Conservation (phyloP, 2,329 filamentous ascomycete genomes). For the Amesomyces nigricolor region DNA sequence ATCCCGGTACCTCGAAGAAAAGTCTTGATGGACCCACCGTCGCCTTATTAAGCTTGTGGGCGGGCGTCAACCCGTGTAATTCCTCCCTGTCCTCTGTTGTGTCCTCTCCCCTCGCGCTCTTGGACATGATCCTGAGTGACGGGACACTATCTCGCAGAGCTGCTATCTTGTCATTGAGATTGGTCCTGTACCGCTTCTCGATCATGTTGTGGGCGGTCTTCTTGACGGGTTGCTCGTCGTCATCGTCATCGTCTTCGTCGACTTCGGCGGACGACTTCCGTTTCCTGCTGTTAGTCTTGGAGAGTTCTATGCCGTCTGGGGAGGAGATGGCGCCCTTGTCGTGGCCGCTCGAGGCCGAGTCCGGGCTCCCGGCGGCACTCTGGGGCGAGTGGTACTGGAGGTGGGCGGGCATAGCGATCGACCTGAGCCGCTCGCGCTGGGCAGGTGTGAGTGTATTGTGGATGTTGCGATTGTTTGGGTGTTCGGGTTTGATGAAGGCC, state of each 20-base stretch:
- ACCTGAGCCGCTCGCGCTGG: slow-evolving; percentile 55
- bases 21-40: slow-evolving; percentile 48
- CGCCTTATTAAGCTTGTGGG: slow-evolving; percentile 96
- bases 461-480: slow-evolving; percentile 28
- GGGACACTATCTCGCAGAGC: slow-evolving; percentile 88
- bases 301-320: slow-evolving; percentile 47
- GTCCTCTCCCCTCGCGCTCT: slow-evolving; percentile 62
- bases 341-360: slow-evolving; percentile 42
- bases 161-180: slow-evolving; percentile 95
- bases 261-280: slow-evolving; percentile 62
- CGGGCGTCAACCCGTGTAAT: slow-evolving; percentile 72
- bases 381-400: slow-evolving; percentile 55
- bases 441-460: slow-evolving; percentile 48
- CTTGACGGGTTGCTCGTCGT: slow-evolving; percentile 57
- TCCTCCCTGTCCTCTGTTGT: slow-evolving; percentile 72
- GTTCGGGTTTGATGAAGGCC: slow-evolving; percentile 25
- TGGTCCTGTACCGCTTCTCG: slow-evolving; percentile 92
- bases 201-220: slow-evolving; percentile 99
- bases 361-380: slow-evolving; percentile 50
- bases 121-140: slow-evolving; percentile 77
- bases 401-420: slow-evolving; percentile 59
- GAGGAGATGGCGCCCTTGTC: slow-evolving; percentile 50
- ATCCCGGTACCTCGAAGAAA: no score
- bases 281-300: slow-evolving; percentile 52
- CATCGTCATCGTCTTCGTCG: slow-evolving; percentile 52